Evolutionary conservation across 225 moss, liverwort and hornwort species (phyloP), one percentile per base, ranked within the genome.

Genomic region (Bryoerythrophyllum caledonicum): DNA sequence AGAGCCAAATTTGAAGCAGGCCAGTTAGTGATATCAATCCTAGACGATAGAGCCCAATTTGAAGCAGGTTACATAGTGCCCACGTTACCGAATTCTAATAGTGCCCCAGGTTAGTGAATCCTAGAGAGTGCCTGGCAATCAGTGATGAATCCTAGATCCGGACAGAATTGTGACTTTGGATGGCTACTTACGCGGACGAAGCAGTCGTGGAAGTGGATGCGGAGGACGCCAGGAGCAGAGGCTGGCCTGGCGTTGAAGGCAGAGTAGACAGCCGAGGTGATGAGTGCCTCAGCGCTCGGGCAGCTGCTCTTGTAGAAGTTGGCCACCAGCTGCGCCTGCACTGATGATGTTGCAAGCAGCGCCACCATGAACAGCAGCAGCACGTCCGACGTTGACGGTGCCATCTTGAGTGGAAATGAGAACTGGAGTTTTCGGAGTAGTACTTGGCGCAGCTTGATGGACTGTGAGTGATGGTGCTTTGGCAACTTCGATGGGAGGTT

Each of bases 261-360:
- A 8, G 72, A 28, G 24, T 79, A 61, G 37, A 79, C 83, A 38
- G 79, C 79, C 3, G 55, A 48, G 23, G 71, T 49, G 62, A 83
- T 79, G 76, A 79, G 48, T 0, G 28, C 38, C 79, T 66, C 79
- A 0, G 71, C 79, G 27, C 43, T 71, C 12, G 67, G 83, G 57
- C 83, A 83, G 40, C 56, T 75, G 55, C 62, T 49, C 71, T 63
- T 67, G 83, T 83, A 79, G 72, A 76, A 83, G 48, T 49, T 40
- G 48, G 67, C 48, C 15, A 67, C 48, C 49, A 83, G 20, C 49
- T 79, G 75, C 38, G 62, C 83, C 19, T 82, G 19, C 55, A 69
- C 73, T 10, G 65, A 40, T 1, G 15, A 7, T 3, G 38, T 38
- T 8, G 62, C 51, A 23, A 74, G 0, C 3, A 8, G 7, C 3